These are phyloP conservation scores for Zoysia japonica DNA, from an alignment of 176 grass and related monocot species.

Conservation along the genomic window DNA sequence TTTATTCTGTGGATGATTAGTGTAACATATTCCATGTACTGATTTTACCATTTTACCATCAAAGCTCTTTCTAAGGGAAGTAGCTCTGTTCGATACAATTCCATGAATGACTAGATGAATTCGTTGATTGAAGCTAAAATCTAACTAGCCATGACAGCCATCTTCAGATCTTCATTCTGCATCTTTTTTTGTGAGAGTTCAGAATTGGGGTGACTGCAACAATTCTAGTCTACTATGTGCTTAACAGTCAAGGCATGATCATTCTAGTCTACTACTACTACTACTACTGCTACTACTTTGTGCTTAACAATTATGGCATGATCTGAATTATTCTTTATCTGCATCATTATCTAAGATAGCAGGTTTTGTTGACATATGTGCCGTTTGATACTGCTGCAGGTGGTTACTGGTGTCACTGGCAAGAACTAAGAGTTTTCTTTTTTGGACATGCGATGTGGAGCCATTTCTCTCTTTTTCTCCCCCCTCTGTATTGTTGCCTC, in stretches of 20 bases:
- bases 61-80: background rate
- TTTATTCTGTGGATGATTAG: background rate
- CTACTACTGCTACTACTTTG: background rate
- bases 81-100: background rate
- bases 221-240: background rate
- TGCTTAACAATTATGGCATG: background rate
- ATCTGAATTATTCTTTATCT: background rate
- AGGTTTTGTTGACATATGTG: background rate
- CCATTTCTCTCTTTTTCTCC: background rate
- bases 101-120: background rate
- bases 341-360: background rate
- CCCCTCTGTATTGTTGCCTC: background rate
- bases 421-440: constrained; percentile 34
- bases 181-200: background rate
- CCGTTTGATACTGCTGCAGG: constrained; percentile 43
- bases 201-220: background rate
- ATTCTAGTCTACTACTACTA: too few relatives aligned
- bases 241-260: background rate
- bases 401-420: constrained; percentile 49
- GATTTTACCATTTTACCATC: background rate
- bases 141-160: background rate
- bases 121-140: constrained; percentile 18
- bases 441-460: constrained; percentile 4
- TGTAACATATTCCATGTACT: background rate
- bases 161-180: background rate